A percentile compares a stretch with the other conserved stretches of the same genome.
phyloP scores from a whole-genome alignment of 257 asterid genomes.

The Jacaranda mimosifolia region DNA sequence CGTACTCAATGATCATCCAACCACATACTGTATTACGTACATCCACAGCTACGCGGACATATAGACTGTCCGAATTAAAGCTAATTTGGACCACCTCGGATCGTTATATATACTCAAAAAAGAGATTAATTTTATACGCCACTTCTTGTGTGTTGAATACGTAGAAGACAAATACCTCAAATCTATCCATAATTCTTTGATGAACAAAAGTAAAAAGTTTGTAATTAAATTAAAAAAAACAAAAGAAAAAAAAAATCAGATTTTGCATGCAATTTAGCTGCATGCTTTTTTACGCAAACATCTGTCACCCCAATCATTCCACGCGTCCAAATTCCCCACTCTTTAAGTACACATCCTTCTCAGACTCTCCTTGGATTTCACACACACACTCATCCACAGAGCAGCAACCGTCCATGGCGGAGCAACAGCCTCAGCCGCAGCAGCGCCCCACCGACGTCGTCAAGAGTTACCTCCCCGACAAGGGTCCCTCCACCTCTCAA shows the following conservation, averaged over 20 bases:
- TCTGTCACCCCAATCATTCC: constrained; percentile 50
- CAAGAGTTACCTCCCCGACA: constrained; percentile 40
- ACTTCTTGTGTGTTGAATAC: too few species aligned
- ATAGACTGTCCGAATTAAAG: too few species aligned
- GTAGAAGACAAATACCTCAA: too few species aligned
- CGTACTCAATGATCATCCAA: too few species aligned
- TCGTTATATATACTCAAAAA: too few species aligned
- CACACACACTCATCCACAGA: constrained; percentile 1
- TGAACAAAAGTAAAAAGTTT: too few species aligned
- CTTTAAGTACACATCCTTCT: constrained; percentile 35
- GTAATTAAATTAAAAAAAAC: neutral
- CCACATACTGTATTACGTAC: too few species aligned
- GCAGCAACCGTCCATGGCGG: constrained; percentile 43
- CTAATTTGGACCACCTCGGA: too few species aligned
- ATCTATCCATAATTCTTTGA: too few species aligned
- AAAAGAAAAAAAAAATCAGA: neutral
- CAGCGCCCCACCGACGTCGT: constrained; percentile 30
- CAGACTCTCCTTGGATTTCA: neutral
- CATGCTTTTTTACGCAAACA: constrained; percentile 39
- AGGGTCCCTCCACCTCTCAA: constrained; percentile 58
- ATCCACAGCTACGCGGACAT: too few species aligned
- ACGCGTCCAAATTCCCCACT: constrained; percentile 51
- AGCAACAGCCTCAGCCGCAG: constrained; percentile 31
- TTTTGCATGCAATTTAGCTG: constrained; percentile 41
- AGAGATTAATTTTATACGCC: too few species aligned